Evolutionary conservation across 139 green algal species (phyloP), one percentile per base, ranked within the genome.

Genomic region (Volvox africanus): DNA sequence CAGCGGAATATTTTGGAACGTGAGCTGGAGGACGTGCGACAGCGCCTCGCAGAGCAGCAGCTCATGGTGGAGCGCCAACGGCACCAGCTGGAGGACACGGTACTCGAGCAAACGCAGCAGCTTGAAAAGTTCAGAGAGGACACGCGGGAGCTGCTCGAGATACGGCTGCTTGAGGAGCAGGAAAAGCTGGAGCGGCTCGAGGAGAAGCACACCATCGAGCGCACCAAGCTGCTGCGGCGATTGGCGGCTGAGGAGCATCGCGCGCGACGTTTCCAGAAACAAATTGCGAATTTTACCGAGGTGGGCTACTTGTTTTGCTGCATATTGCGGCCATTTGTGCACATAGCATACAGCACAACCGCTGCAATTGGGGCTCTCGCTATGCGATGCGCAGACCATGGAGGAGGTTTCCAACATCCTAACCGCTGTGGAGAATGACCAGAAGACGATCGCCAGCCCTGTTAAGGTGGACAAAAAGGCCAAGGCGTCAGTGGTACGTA

Each of bases 271-370:
- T 71, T 81, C 3, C 83, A 89, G 36, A 80, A 80, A 37, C 83
- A 89, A 35, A 80, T 89, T 2, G 24, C 71, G 9, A 89, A 37
- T 35, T 89, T 89, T 28, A 89, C 67, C 2, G 83, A 81, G 83
- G 83, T 89, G 33, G 2, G 62, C 24, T 76, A 22, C 32, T 30
- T 11, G 26, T 9, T 36, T 75, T 14, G 11, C 44, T 55, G 44
- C 44, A 5, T 55, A 55, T 14, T 55, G 9, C 9, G 5, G 44
- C 44, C 44, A 55, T 55, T 55, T 55, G 9, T 55, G 44, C 44
- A 55, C 44, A 55, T 9, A 55, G 44, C 9, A 55, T 9, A 9
- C 44, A 55, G 44, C 9, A 55, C 44, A 9, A 55, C 44, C 44
- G 44, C 44, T 55, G 44, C 44, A 55, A 55, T 55, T 5, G 9